Base-by-base conservation (phyloP, 2,329 filamentous ascomycete genomes). In the Capronia americana region DNA sequence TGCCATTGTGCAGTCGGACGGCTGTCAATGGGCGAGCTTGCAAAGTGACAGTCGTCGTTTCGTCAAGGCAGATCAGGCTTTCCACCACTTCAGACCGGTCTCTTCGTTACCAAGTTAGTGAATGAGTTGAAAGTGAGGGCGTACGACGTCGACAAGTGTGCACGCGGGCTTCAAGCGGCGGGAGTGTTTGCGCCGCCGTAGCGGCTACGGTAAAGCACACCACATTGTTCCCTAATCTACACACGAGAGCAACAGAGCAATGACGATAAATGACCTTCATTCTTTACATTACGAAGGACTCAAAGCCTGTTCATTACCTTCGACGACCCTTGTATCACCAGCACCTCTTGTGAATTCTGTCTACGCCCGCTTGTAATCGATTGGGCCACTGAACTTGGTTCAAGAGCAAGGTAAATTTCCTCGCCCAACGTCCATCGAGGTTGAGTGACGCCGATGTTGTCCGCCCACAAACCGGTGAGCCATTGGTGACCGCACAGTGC, bases 1-100 rank as follows among this genome's bases (percentile, higher is more conserved):
- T 7, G 68, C 63, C 68, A 70, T 70, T 53, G 38, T 61, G 54
- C 38, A 44, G 51, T 10, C 3, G n/a, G 26, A 20, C 24, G 20
- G 24, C n/a, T n/a, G 57, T 44, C 11, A 38, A n/a, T 17, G 8
- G 48, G 3, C 46, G 14, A 51, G 48, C 17, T 17, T 17, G 17
- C 38, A 44, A n/a, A n/a, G 38, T 8, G 38, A 34, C 7, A n/a
- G 17, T 44, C 38, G 38, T n/a, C 38, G n/a, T 8, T 5, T 44
- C 14, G 17, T n/a, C 38, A 8, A 44, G 14, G 17, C 38, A n/a
- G 38, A n/a, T n/a, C 17, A 44, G 38, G 38, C 17, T 5, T 44
- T 44, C 6, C 38, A 20, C 38, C 38, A n/a, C 17, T n/a, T 44
- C 17, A 44, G 17, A 7, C n/a, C 38, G 14, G 14, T 8, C 14